Evolutionary conservation across 2,329 filamentous ascomycete species (phyloP).

Genomic region (Alternaria sp.): DNA sequence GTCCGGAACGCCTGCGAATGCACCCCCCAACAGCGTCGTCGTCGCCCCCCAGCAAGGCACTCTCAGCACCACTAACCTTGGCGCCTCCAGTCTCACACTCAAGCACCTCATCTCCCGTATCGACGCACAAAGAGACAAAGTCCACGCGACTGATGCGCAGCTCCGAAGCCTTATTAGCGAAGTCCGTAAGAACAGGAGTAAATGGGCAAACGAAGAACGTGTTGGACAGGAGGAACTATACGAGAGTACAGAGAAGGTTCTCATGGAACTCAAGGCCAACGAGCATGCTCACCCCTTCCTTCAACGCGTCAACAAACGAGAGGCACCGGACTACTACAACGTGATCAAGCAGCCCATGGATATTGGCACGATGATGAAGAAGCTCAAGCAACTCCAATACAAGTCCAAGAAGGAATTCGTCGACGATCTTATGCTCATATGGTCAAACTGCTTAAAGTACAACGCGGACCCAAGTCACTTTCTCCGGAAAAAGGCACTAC

Average conservation of each 20-base stretch:
- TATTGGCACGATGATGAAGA: slow-evolving; percentile 97
- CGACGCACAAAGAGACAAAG: slow-evolving; percentile 87
- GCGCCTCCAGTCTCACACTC: slow-evolving; percentile 91
- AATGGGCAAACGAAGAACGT: slow-evolving; percentile 98
- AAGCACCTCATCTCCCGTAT: slow-evolving; percentile 97
- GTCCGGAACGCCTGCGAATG: slow-evolving; percentile 63
- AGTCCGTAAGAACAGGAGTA: slow-evolving; percentile 95
- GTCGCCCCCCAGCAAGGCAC: slow-evolving; percentile 77
- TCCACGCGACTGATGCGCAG: slow-evolving; percentile 91
- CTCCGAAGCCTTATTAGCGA: slow-evolving; percentile 93
- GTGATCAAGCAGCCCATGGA: slow-evolving; percentile 98
- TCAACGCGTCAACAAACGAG: slow-evolving; percentile 92
- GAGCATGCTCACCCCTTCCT: slow-evolving; percentile 98
- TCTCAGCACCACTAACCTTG: slow-evolving; percentile 90
- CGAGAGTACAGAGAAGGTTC: slow-evolving; percentile 93
- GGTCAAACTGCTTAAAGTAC: slow-evolving; percentile 95
- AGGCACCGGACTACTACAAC: slow-evolving; percentile 93
- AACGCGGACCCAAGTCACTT: slow-evolving; percentile 90
- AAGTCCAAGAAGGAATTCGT: slow-evolving; percentile 88
- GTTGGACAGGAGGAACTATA: slow-evolving; percentile 98
- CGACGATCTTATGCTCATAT: slow-evolving; percentile 90
- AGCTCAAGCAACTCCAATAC: slow-evolving; percentile 72
- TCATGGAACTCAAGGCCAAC: slow-evolving; percentile 95
- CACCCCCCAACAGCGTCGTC: slow-evolving; percentile 58
- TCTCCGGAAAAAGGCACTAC: slow-evolving; percentile 87